Evolutionary conservation across 305 asterid genomes (phyloP).

Genomic region (Nicotiana rustica): DNA sequence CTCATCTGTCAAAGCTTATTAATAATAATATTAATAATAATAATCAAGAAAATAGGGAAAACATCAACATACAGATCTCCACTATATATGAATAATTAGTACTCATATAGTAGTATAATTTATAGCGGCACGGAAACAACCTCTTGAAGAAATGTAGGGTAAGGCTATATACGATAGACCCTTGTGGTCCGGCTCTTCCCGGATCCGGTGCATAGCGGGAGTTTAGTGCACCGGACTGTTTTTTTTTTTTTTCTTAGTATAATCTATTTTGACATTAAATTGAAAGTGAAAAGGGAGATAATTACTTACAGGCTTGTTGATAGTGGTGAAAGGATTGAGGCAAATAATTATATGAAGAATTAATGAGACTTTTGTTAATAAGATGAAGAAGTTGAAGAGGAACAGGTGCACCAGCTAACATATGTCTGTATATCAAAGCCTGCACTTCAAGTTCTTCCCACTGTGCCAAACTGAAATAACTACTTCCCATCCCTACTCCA

Average conservation of each 20-base stretch:
- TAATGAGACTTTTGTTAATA: constrained; percentile 67
- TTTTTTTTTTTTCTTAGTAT: too few relatives aligned
- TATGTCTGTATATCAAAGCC: constrained; percentile 83
- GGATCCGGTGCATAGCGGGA: too few relatives aligned
- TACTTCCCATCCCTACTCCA: constrained; percentile 70
- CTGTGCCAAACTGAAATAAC: constrained; percentile 77
- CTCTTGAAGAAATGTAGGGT: too few relatives aligned
- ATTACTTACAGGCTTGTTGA: constrained; percentile 67
- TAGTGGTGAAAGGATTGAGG: constrained; percentile 42
- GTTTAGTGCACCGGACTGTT: too few relatives aligned
- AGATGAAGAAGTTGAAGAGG: constrained; percentile 75
- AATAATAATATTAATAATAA: too few relatives aligned
- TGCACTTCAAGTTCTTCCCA: constrained; percentile 95
- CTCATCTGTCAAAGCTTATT: neutral
- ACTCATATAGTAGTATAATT: too few relatives aligned
- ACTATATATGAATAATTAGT: too few relatives aligned
- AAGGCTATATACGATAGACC: too few relatives aligned
- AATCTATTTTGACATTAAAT: neutral
- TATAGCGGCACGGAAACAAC: too few relatives aligned
- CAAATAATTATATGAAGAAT: constrained; percentile 49
- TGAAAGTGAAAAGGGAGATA: neutral
- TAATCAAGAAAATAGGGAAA: too few relatives aligned
- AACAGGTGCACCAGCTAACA: constrained; percentile 79
- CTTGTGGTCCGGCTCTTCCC: too few relatives aligned
- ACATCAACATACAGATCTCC: neutral